Conservation (phyloP, 2,329 filamentous ascomycete species). For the Fusarium tjaetaba region DNA sequence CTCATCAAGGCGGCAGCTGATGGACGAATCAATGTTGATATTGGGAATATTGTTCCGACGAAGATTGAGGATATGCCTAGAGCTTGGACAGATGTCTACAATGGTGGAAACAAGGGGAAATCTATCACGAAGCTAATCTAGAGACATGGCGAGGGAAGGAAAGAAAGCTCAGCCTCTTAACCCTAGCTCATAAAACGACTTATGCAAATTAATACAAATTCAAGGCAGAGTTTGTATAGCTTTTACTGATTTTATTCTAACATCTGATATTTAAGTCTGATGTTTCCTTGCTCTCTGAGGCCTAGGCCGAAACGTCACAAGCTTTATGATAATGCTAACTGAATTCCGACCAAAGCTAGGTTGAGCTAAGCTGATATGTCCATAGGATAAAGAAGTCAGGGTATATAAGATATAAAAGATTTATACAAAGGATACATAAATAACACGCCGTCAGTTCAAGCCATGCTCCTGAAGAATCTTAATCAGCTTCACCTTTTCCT, state of each 20-base stretch:
- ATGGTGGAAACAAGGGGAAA: constrained; percentile 15
- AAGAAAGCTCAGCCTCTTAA: too few species aligned
- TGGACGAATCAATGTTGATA: constrained; percentile 3
- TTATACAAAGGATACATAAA: not conserved
- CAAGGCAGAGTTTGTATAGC: too few species aligned
- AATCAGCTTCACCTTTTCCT: constrained; percentile 5
- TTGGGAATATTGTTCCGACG: not conserved
- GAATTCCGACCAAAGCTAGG: fast-evolving
- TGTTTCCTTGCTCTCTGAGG: too few species aligned
- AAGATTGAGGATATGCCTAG: constrained; percentile 24
- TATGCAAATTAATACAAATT: too few species aligned
- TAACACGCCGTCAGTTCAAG: not conserved
- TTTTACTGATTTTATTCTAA: too few species aligned
- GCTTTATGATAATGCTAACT: not conserved
- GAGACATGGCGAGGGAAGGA: too few species aligned
- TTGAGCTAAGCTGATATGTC: not conserved
- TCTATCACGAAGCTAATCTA: constrained; percentile 14
- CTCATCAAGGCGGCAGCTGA: not conserved
- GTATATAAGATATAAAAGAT: not conserved
- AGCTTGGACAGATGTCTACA: constrained; percentile 16
- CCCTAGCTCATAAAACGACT: too few species aligned
- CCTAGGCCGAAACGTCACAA: too few species aligned
- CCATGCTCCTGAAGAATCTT: constrained; percentile 5
- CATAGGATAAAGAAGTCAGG: fast-evolving
- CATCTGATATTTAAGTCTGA: too few species aligned